phyloP scores from a whole-genome alignment of 306 rosid genomes.

The cucumber (Cucumis sativus) region DNA sequence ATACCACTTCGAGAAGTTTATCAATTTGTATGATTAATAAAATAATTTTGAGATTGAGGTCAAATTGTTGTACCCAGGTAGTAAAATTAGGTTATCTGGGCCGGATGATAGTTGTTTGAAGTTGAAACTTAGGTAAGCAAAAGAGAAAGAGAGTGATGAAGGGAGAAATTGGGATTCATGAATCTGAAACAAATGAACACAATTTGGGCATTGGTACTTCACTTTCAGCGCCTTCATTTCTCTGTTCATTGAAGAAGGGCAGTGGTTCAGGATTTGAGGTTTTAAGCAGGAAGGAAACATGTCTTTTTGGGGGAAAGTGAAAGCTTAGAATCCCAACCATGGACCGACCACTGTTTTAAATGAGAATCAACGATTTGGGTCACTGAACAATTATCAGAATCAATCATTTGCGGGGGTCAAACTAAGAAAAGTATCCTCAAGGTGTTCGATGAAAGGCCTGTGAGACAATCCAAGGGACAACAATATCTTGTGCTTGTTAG shows the following conservation, averaged over 20 bases:
- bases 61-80: too few relatives aligned
- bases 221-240: neutral
- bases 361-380: conserved; percentile 5
- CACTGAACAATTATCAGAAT: conserved; percentile 5
- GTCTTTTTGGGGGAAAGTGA: conserved; percentile 7
- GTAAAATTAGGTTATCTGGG: neutral
- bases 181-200: neutral
- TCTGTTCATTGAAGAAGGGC: conserved; percentile 3
- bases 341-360: neutral
- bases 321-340: neutral
- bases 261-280: neutral
- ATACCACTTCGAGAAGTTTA: too few relatives aligned
- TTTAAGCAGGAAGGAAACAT: neutral
- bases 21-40: too few relatives aligned
- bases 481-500: neutral
- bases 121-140: neutral
- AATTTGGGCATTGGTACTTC: neutral
- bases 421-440: neutral
- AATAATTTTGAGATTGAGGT: too few relatives aligned
- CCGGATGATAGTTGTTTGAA: neutral
- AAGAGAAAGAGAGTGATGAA: neutral
- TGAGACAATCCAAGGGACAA: conserved; percentile 4
- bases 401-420: neutral
- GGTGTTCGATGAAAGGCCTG: neutral
- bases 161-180: neutral